These are phyloP conservation scores for Lophiotrema nucula DNA, from an alignment of 495 filamentous ascomycete species.

Conservation along the genomic window DNA sequence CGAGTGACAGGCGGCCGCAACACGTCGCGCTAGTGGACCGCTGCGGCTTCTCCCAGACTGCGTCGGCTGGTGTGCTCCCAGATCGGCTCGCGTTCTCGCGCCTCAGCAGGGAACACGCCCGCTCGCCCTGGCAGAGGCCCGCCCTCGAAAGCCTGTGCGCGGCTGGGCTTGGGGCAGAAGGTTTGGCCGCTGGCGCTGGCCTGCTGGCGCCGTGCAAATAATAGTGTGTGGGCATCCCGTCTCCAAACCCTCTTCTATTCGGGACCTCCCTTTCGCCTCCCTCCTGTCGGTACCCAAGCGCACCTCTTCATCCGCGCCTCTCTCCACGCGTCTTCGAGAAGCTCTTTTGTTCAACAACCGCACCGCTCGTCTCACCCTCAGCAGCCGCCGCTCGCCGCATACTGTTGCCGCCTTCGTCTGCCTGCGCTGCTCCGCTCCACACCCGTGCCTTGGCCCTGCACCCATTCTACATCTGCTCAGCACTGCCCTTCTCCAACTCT, in stretches of 20 bases:
- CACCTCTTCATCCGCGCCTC: conserved; percentile 12
- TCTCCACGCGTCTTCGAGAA: conserved; percentile 3
- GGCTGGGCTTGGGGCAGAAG: not conserved
- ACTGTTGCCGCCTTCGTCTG: not conserved
- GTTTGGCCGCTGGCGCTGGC: not conserved
- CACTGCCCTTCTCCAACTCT: conserved; percentile 22
- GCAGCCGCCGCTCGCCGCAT: not conserved
- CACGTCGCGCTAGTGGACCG: too few species aligned
- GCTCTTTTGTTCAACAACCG: conserved; percentile 15
- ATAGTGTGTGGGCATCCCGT: conserved; percentile 22
- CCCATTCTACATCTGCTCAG: not conserved
- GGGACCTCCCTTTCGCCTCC: conserved; percentile 26
- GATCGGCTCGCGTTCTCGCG: too few species aligned
- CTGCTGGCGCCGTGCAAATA: conserved; percentile 7
- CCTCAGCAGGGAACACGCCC: too few species aligned
- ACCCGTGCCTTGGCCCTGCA: conserved; percentile 13
- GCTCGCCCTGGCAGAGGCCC: not conserved
- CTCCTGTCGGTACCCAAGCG: conserved; percentile 22
- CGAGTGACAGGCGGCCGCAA: too few species aligned
- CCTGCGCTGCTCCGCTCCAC: not conserved
- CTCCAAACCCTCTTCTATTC: conserved; percentile 15
- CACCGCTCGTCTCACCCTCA: not conserved
- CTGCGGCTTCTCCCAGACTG: too few species aligned
- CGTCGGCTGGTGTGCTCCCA: too few species aligned
- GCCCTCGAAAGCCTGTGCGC: not conserved